phyloP scores from a whole-genome alignment of 805 yeast species.

The Starmera pachycereana region DNA sequence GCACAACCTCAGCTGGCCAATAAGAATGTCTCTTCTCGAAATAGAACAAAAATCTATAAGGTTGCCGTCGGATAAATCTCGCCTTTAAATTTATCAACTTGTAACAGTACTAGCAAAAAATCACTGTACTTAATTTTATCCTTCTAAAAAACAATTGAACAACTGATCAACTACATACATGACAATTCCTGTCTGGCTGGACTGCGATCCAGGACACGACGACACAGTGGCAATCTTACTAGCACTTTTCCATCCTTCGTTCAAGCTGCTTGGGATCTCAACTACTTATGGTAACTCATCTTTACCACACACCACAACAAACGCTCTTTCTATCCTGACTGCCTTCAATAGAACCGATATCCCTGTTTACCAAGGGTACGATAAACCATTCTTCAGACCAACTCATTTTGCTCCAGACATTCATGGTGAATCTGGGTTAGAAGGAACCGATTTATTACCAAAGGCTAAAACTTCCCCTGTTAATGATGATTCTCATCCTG shows the following conservation, averaged over 20 bases:
- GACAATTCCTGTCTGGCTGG: constrained; percentile 68
- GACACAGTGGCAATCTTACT: constrained; percentile 70
- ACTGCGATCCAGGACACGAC: constrained; percentile 91
- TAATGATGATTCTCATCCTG: constrained; percentile 27
- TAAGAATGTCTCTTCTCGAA: no score
- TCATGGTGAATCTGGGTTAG: constrained; percentile 70
- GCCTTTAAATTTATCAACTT: no score
- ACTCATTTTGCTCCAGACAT: constrained; percentile 48
- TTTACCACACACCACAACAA: constrained; percentile 50
- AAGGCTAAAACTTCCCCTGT: constrained; percentile 25
- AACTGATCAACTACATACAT: no score
- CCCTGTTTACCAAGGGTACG: constrained; percentile 60
- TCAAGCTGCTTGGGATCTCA: constrained; percentile 22
- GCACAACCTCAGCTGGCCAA: no score
- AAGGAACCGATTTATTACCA: constrained; percentile 60
- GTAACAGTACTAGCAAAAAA: no score
- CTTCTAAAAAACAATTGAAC: no score
- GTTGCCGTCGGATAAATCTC: neutral
- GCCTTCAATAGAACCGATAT: constrained; percentile 39
- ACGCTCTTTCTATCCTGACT: constrained; percentile 58
- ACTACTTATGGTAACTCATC: constrained; percentile 31
- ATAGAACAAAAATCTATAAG: no score
- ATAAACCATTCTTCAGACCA: constrained; percentile 40
- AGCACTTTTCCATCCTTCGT: constrained; percentile 46
- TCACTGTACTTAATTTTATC: no score